phyloP scores from a whole-genome alignment of 495 filamentous ascomycete genomes.

The Filosporella fistucella region DNA sequence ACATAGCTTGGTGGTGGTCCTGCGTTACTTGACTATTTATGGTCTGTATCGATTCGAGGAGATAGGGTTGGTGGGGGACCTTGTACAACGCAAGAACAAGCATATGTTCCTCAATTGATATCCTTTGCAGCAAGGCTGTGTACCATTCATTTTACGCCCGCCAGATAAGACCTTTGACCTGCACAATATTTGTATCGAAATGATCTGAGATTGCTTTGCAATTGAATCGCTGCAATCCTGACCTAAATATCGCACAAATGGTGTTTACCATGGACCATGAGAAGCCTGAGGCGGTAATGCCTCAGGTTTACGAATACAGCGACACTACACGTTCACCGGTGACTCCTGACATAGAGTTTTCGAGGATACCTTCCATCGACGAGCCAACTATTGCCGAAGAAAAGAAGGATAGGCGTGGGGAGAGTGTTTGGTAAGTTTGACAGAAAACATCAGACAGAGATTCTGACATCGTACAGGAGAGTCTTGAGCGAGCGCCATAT shows the following conservation, averaged over 20 bases:
- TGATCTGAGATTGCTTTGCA: not conserved
- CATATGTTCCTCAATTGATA: constrained; percentile 7
- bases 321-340: not conserved
- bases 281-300: constrained; percentile 28
- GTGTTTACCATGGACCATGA: constrained; percentile 30
- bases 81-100: constrained; percentile 1
- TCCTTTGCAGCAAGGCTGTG: constrained; percentile 11
- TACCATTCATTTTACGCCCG: too few species aligned
- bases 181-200: not conserved
- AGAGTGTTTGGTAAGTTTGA: constrained; percentile 27
- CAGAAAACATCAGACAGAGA: too few species aligned
- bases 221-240: too few species aligned
- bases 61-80: not conserved
- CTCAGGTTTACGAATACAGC: constrained; percentile 20
- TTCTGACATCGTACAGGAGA: constrained; percentile 22
- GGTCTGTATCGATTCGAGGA: constrained; percentile 8
- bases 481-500: constrained; percentile 33
- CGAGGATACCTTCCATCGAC: constrained; percentile 17
- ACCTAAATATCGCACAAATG: too few species aligned
- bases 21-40: constrained; percentile 8
- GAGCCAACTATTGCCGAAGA: constrained; percentile 25
- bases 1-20: not conserved
- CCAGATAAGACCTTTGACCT: constrained; percentile 6
- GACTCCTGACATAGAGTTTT: constrained; percentile 9
- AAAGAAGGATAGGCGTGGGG: constrained; percentile 24